Evolutionary conservation across 352 stramenopile genomes (phyloP).

Genomic region (Globisporangium viniferum): DNA sequence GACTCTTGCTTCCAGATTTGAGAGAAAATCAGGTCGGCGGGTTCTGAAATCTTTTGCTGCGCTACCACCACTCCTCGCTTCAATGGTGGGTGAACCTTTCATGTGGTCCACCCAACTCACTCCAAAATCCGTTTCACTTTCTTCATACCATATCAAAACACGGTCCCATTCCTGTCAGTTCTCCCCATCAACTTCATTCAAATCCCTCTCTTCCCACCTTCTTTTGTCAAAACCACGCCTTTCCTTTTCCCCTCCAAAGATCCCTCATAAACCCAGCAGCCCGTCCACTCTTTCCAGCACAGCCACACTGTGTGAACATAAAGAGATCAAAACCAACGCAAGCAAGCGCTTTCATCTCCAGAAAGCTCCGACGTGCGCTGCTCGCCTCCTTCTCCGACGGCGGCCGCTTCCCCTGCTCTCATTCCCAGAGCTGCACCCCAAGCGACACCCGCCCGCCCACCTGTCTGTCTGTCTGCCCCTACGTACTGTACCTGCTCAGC

Average conservation of each 20-base stretch:
- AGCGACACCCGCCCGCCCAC: neutral
- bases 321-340: neutral
- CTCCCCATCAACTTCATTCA: neutral
- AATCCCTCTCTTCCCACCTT: neutral
- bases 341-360: neutral
- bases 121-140: neutral
- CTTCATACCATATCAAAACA: neutral
- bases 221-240: neutral
- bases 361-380: neutral
- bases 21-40: neutral
- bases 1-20: neutral
- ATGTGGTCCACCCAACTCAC: neutral
- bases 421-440: neutral
- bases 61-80: neutral
- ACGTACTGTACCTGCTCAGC: neutral
- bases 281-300: neutral
- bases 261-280: neutral
- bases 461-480: neutral
- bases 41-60: neutral
- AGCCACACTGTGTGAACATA: neutral
- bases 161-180: neutral
- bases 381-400: neutral
- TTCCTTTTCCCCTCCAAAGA: neutral
- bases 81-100: neutral
- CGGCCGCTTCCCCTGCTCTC: neutral